Percentiles rank a stretch among this genome's conserved stretches.
Conservation (phyloP, 345 rosid species). For the Syzygium jambos region DNA sequence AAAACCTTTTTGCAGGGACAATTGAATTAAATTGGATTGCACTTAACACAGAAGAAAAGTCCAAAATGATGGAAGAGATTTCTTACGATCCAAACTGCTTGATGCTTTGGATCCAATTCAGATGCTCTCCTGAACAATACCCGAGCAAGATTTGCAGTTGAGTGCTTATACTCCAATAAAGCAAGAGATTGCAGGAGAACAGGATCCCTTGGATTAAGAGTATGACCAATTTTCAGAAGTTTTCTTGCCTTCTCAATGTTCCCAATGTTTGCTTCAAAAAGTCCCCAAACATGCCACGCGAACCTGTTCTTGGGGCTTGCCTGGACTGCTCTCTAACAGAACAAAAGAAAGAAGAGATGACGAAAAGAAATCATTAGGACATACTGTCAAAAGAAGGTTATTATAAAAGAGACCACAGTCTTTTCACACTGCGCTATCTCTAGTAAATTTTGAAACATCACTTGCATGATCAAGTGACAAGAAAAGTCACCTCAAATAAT, state of each 20-base stretch:
- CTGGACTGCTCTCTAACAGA: constrained; percentile 72
- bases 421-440: not conserved
- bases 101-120: constrained; percentile 77
- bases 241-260: constrained; percentile 69
- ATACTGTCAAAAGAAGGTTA: not conserved
- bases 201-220: constrained; percentile 89
- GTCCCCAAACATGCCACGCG: constrained; percentile 97
- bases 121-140: constrained; percentile 73
- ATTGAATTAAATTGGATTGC: not conserved
- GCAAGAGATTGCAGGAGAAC: constrained; percentile 96
- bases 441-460: not conserved
- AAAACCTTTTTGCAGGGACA: not conserved
- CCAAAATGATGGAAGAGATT: not conserved
- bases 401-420: not conserved
- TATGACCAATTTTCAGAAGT: constrained; percentile 84
- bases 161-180: constrained; percentile 72
- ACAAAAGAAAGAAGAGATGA: not conserved
- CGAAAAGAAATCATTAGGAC: not conserved
- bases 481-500: constrained; percentile 69
- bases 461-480: not conserved
- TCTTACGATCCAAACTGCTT: constrained; percentile 98
- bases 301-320: constrained; percentile 96
- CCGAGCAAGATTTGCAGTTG: constrained; percentile 72
- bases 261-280: constrained; percentile 72
- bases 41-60: not conserved